Evolutionary conservation across 2,329 filamentous ascomycete species (phyloP).

Genomic region (Aspergillus vadensis): DNA sequence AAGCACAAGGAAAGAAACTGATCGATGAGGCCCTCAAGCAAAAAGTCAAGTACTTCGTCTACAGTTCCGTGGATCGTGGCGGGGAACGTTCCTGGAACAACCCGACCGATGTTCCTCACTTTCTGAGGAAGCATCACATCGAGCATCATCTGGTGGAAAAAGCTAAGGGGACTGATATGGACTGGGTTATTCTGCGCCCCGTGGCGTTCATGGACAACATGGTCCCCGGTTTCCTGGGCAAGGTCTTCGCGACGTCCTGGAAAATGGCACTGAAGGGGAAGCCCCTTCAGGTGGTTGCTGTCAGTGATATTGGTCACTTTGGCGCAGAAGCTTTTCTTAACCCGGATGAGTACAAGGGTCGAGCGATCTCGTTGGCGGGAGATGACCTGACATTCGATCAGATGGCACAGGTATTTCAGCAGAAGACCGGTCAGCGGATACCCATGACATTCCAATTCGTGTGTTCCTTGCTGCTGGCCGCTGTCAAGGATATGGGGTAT

Average conservation of each 20-base stretch:
- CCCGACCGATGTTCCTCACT: constrained; percentile 62
- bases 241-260: constrained; percentile 50
- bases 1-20: constrained; percentile 60
- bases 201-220: constrained; percentile 63
- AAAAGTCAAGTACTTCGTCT: constrained; percentile 63
- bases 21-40: constrained; percentile 59
- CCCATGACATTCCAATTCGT: constrained; percentile 48
- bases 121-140: constrained; percentile 62
- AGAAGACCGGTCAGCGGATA: constrained; percentile 47
- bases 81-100: constrained; percentile 56
- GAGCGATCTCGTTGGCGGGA: constrained; percentile 49
- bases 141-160: constrained; percentile 60
- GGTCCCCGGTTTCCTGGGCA: constrained; percentile 49
- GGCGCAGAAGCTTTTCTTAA: constrained; percentile 53
- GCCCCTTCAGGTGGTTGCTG: constrained; percentile 46
- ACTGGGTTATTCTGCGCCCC: constrained; percentile 64
- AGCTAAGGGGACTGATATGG: constrained; percentile 50
- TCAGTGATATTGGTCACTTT: constrained; percentile 56
- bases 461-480: constrained; percentile 43
- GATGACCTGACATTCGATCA: constrained; percentile 54
- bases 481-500: constrained; percentile 46
- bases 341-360: constrained; percentile 45
- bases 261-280: constrained; percentile 46
- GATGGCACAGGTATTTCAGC: constrained; percentile 50
- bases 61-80: constrained; percentile 65